Evolutionary conservation across 345 rosid species (phyloP).

Genomic region (Eucalyptus curtisii): DNA sequence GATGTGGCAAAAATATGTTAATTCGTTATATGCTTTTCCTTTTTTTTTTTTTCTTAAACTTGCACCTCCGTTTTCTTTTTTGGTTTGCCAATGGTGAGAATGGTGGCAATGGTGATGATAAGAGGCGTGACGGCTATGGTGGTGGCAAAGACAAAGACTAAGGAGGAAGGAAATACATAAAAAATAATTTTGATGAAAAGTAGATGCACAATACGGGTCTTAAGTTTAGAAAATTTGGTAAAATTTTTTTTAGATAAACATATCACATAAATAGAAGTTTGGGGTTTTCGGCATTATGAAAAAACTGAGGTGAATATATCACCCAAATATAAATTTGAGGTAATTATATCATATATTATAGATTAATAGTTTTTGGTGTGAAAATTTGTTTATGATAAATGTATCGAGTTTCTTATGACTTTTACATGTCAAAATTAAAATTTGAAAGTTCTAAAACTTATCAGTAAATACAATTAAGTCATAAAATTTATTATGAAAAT

Average conservation of each 20-base stretch:
- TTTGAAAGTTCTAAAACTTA: too few relatives aligned
- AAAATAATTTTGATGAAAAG: not conserved
- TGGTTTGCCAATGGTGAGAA: not conserved
- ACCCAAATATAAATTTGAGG: too few relatives aligned
- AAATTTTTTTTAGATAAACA: too few relatives aligned
- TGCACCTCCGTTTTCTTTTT: not conserved
- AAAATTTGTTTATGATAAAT: too few relatives aligned
- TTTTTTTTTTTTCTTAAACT: accelerated
- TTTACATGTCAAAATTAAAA: too few relatives aligned
- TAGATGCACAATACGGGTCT: accelerated
- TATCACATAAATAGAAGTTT: not conserved
- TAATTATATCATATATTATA: too few relatives aligned
- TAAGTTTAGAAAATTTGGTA: too few relatives aligned
- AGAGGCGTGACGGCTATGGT: not conserved
- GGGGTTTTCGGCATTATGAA: not conserved
- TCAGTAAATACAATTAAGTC: accelerated
- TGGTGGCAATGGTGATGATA: not conserved
- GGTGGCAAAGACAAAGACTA: not conserved
- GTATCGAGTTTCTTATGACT: too few relatives aligned
- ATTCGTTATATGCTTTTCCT: too few relatives aligned
- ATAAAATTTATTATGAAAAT: not conserved
- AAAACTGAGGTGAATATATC: accelerated
- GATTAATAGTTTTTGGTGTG: too few relatives aligned
- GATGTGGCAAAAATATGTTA: accelerated
- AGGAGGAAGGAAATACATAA: not conserved